Base-by-base conservation (phyloP, 192 early-diverging fungal species). In the Backusella circina region DNA sequence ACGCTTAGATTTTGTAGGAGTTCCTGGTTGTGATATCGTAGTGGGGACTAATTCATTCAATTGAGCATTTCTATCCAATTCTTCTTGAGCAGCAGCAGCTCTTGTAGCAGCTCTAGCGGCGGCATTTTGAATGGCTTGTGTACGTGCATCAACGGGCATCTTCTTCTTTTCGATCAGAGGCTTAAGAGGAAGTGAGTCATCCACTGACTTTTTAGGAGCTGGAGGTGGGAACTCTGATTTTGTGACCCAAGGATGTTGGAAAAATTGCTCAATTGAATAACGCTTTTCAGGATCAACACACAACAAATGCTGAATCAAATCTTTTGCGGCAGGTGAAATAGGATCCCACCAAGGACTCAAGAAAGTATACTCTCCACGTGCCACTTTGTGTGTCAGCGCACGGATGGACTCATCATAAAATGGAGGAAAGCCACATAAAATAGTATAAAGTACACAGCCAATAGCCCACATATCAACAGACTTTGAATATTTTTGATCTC, bases 331-430 rank as follows among this genome's bases (percentile, higher is more conserved):
- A 41, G 77, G 75, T 41, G 91, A 91, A 57, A 99, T 93, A 32
- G 88, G 81, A 84, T 95, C 93, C 97, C 97, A 99, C 94, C 95
- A 95, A 37, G 94, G 94, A 54, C 88, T 89, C 50, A 95, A 85
- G 66, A 96, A 98, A 33, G 91, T 87, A 79, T 91, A 98, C 76
- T 94, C 87, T 21, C 96, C 96, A 72, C 88, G 86, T 0, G 92
- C 91, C 0, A 98, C 94, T 80, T 96, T 96, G 80, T 93, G 91
- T 1, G 93, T 93, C 71, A 96, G 79, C 79, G 86, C 83, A 66
- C 89, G 86, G 72, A 92, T 90, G 67, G 91, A 91, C 70, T 94
- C 93, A 76, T 94, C 94, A 75, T 95, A 93, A 72, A 94, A 94
- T 26, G 92, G 91, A 74, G 93, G 93, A 80, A 92, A 95, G 1